A percentile compares a stretch with the other conserved stretches of the same genome.
Evolutionary conservation across 1,284 basidiomycete species (phyloP).

Genomic region (Schizophyllum amplum): DNA sequence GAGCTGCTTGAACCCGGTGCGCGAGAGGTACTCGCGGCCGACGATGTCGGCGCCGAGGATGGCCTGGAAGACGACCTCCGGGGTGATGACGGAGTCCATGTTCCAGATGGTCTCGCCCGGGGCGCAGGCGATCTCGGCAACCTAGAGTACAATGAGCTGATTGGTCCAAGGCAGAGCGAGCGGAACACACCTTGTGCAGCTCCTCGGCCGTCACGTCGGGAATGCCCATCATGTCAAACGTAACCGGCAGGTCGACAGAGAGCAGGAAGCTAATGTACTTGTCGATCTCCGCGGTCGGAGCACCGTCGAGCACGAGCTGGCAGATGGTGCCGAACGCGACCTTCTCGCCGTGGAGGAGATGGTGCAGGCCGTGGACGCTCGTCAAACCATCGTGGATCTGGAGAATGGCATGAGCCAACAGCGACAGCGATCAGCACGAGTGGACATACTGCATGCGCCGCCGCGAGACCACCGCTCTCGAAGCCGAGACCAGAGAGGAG

Average conservation of each 20-base stretch:
- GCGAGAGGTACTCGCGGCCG: conserved; percentile 5
- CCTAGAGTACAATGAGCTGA: conserved; percentile 4
- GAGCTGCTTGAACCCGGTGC: not conserved
- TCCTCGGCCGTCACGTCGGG: conserved; percentile 22
- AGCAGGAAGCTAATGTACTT: conserved; percentile 25
- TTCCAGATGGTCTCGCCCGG: conserved; percentile 28
- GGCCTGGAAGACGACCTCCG: conserved; percentile 21
- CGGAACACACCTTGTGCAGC: conserved; percentile 9
- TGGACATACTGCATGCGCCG: conserved; percentile 20
- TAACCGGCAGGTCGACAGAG: conserved; percentile 25
- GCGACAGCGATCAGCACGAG: not conserved
- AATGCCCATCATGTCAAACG: conserved; percentile 24
- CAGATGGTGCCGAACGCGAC: conserved; percentile 24
- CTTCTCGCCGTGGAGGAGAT: conserved; percentile 26
- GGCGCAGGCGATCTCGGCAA: conserved; percentile 22
- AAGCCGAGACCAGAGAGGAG: conserved; percentile 25
- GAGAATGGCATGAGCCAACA: not conserved
- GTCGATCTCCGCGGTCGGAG: conserved; percentile 19
- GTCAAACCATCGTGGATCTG: conserved; percentile 27
- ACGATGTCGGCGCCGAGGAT: conserved; percentile 26
- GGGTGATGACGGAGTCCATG: conserved; percentile 23
- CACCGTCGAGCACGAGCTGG: conserved; percentile 23
- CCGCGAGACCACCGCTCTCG: conserved; percentile 27
- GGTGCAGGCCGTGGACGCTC: conserved; percentile 22
- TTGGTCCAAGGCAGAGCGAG: not conserved